These are phyloP conservation scores for Emmonsiellopsis sp. DNA, from an alignment of 2,329 filamentous ascomycete genomes.

Conservation along the genomic window DNA sequence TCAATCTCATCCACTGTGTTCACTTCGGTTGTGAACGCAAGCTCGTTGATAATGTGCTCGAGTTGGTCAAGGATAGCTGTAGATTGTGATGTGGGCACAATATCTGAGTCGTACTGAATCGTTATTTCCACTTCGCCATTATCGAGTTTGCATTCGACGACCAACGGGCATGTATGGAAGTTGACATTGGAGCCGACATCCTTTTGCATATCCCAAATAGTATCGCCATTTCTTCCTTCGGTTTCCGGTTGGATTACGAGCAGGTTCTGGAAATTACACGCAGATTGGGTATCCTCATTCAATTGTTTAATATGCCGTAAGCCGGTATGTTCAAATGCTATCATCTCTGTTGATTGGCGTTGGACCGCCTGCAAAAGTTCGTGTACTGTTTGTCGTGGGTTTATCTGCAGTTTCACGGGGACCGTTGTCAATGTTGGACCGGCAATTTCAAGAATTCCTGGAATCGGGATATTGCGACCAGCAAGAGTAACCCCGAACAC, in stretches of 20 bases:
- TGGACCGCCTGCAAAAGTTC: slow-evolving; percentile 48
- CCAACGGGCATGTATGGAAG: slow-evolving; percentile 28
- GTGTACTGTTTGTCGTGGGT: slow-evolving; percentile 23
- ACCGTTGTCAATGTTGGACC: slow-evolving; percentile 34
- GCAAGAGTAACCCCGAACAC: slow-evolving; percentile 36
- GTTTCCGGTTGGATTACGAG: neutral
- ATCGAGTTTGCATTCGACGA: slow-evolving; percentile 21
- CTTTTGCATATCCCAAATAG: neutral
- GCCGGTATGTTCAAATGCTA: slow-evolving; percentile 48
- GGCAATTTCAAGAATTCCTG: slow-evolving; percentile 30
- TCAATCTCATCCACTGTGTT: neutral
- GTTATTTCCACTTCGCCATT: slow-evolving; percentile 18
- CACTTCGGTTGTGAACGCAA: slow-evolving; percentile 32
- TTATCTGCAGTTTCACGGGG: slow-evolving; percentile 29
- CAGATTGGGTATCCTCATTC: slow-evolving; percentile 29
- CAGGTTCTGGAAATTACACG: neutral
- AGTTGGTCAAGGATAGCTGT: neutral
- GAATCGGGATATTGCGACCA: slow-evolving; percentile 28
- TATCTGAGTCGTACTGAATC: neutral
- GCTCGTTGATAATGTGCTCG: slow-evolving; percentile 11
- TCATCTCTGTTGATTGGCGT: slow-evolving; percentile 45
- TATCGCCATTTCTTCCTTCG: neutral
- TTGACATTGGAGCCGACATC: neutral
- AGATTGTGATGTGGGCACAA: neutral
- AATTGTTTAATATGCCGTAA: slow-evolving; percentile 42